phyloP scores from a whole-genome alignment of 129 eudicot genomes.

The Flaveria brownii region DNA sequence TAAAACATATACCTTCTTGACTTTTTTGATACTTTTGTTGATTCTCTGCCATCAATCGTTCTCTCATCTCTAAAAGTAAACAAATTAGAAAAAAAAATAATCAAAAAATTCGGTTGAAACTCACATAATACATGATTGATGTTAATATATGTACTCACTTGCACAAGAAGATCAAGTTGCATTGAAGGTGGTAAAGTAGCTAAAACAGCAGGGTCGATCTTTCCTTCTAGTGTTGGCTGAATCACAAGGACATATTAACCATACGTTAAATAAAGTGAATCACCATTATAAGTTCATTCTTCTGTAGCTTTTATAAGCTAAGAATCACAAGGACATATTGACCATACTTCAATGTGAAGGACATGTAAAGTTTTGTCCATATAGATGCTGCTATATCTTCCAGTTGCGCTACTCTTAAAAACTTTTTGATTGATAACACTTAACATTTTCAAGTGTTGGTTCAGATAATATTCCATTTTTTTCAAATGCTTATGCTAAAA shows the following conservation, averaged over 20 bases:
- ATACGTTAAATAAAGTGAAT: not conserved
- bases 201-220: slow-evolving; percentile 86
- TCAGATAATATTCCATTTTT: not conserved
- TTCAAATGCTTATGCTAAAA: not conserved
- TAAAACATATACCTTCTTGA: slow-evolving; percentile 56
- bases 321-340: not conserved
- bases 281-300: slow-evolving; percentile 12
- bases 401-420: not conserved
- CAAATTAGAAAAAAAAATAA: not conserved
- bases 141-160: slow-evolving; percentile 44
- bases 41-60: slow-evolving; percentile 97
- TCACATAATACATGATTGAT: not conserved
- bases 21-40: slow-evolving; percentile 92
- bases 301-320: not conserved
- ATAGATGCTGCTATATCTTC: slow-evolving; percentile 9
- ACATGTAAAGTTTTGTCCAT: slow-evolving; percentile 2
- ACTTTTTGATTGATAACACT: not conserved
- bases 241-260: too few relatives aligned
- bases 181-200: slow-evolving; percentile 96
- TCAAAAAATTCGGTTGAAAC: slow-evolving; percentile 1
- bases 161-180: slow-evolving; percentile 99
- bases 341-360: not conserved
- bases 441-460: not conserved
- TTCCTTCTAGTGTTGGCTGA: slow-evolving; percentile 80
- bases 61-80: slow-evolving; percentile 72